Evolutionary conservation across 495 filamentous ascomycete genomes (phyloP).

Genomic region (Aspergillus panamensis): DNA sequence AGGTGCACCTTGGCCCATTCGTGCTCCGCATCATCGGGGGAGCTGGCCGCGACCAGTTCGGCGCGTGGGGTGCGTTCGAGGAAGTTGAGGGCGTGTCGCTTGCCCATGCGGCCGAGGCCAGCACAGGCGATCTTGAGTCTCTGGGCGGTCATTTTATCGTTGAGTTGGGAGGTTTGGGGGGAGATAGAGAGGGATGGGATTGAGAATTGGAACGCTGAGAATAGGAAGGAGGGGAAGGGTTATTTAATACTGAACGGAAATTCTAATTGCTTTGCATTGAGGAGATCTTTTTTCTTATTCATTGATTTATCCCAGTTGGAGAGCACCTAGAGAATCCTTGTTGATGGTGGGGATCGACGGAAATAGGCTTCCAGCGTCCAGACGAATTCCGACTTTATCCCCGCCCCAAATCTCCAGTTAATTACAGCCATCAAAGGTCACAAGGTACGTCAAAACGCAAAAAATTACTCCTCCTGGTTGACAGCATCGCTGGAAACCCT

Average conservation of each 20-base stretch:
- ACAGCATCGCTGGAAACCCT: conserved; percentile 20
- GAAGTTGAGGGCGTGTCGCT: conserved; percentile 54
- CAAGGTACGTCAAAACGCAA: neutral
- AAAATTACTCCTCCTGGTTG: conserved; percentile 15
- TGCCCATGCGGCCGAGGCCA: conserved; percentile 58
- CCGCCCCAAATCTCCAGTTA: neutral
- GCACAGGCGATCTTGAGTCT: conserved; percentile 49
- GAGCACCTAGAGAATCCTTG: conserved; percentile 8
- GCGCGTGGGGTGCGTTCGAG: conserved; percentile 50
- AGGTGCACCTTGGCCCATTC: conserved; percentile 50
- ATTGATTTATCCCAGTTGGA: too few relatives aligned
- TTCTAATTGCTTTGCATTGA: too few relatives aligned
- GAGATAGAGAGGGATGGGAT: neutral
- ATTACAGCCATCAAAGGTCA: conserved; percentile 3
- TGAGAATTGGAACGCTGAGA: neutral
- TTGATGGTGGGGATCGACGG: conserved; percentile 8
- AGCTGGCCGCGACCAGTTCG: conserved; percentile 50
- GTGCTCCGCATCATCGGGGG: conserved; percentile 47
- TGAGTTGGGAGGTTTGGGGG: neutral
- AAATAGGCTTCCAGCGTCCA: conserved; percentile 20
- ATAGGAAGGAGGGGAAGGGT: neutral
- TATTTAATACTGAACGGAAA: too few relatives aligned
- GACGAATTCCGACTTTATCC: conserved; percentile 6
- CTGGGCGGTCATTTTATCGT: conserved; percentile 38
- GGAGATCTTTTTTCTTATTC: too few relatives aligned